These are phyloP conservation scores for Jimgerdemannia lactiflua DNA, from an alignment of 192 early-diverging fungal species.

Conservation along the genomic window DNA sequence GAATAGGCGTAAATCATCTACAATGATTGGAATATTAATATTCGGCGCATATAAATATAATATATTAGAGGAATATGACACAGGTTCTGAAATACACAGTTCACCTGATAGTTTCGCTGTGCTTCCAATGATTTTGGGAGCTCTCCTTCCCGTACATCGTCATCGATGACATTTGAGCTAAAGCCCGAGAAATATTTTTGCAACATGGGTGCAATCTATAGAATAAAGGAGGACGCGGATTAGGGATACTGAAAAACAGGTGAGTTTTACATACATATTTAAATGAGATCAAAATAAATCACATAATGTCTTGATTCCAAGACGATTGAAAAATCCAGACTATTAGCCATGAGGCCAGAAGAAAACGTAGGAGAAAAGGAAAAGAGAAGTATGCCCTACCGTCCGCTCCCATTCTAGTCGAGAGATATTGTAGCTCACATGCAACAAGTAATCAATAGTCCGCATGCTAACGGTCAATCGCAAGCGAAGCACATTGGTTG, in stretches of 20 bases:
- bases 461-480: conserved; percentile 31
- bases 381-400: conserved; percentile 11
- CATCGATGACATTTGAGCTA: conserved; percentile 24
- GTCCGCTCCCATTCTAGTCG: conserved; percentile 29
- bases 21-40: too few relatives aligned
- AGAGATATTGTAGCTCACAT: conserved; percentile 15
- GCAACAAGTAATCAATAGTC: conserved; percentile 30
- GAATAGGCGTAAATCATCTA: conserved; percentile 62
- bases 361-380: background rate
- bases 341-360: background rate
- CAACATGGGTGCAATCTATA: conserved; percentile 49
- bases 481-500: conserved; percentile 3
- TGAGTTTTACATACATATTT: background rate
- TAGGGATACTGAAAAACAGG: background rate
- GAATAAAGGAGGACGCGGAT: background rate
- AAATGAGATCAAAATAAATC: background rate
- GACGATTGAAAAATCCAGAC: background rate
- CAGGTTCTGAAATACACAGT: background rate
- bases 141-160: conserved; percentile 14
- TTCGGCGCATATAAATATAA: too few relatives aligned
- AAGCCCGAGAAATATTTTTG: conserved; percentile 62
- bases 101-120: conserved; percentile 48
- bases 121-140: conserved; percentile 33
- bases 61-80: background rate
- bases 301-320: background rate